These are phyloP conservation scores for Rhizophora mangle DNA, from an alignment of 345 rosid species.

Conservation along the genomic window DNA sequence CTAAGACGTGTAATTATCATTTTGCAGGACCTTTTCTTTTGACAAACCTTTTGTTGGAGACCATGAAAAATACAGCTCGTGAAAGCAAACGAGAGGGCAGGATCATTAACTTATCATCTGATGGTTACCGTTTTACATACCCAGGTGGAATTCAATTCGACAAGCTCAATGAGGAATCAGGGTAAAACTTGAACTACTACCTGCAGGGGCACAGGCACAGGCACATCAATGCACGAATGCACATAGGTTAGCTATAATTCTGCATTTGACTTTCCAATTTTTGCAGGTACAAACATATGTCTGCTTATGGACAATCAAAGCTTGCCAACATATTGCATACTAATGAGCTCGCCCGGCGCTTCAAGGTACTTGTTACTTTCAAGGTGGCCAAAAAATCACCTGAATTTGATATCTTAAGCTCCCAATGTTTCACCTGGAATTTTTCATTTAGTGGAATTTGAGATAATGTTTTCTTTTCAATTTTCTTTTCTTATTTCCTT, in stretches of 20 bases:
- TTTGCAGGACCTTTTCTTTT: conserved; percentile 53
- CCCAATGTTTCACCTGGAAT: not conserved
- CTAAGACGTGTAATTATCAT: conserved; percentile 2
- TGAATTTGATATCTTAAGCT: not conserved
- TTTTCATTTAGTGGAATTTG: not conserved
- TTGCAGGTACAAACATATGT: conserved; percentile 37
- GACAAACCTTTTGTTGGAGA: conserved; percentile 43
- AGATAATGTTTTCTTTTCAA: not conserved
- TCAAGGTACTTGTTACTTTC: not conserved
- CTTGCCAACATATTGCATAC: conserved; percentile 4
- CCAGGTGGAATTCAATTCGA: conserved; percentile 46
- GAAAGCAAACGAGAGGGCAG: conserved; percentile 43
- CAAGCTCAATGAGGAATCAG: conserved; percentile 38
- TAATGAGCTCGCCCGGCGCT: not conserved
- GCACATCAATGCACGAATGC: no score
- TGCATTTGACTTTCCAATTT: not conserved
- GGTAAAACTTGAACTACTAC: conserved; percentile 20
- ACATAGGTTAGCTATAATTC: no score
- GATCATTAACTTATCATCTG: conserved; percentile 46
- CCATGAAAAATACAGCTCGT: conserved; percentile 42
- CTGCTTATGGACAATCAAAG: conserved; percentile 44
- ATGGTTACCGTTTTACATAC: conserved; percentile 33
- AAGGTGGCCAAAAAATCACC: not conserved
- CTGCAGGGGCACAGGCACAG: no score
- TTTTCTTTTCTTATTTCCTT: no score